Evolutionary conservation across 441 rosid genomes (phyloP), one percentile per base, ranked within the genome.

Genomic region (Gossypium davidsonii): DNA sequence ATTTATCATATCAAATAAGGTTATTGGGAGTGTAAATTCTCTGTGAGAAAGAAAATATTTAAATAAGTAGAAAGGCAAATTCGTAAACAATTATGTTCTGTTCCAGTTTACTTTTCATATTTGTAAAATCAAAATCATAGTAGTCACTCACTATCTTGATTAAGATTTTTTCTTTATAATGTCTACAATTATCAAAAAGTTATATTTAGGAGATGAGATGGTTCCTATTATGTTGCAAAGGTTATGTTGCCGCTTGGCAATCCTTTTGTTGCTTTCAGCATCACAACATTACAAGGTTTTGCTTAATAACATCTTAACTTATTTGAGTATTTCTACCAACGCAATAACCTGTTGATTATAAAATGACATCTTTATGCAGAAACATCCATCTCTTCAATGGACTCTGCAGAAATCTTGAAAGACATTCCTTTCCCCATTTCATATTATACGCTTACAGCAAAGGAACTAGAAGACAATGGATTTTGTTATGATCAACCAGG

Each of bases 401-500:
- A 76, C 9, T 81, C 89, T 42, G 60, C n/a, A 7, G 88, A 84
- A 66, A 66, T 81, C 67, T 52, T 83, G 56, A 89, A 89, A 75
- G 88, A 89, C 74, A 76, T 95, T 72, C 98, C 96, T 20, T 91
- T 91, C 76, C 95, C 99, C 2, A 64, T 85, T 66, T 73, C 85
- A 64, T 89, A 90, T 80, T 91, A 95, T 70, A 90, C 92, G 11
- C 89, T 95, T 64, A 87, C 87, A 17, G 81, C 83, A 62, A 88
- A 85, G 78, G 90, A 95, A 83, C 76, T 93, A 80, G 91, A 91
- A 79, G 88, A 86, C 73, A 95, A 91, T 83, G 91, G 93, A 77
- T 93, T 90, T 83, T 83, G 76, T 80, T 80, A 74, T 77, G 83
- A 86, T 76, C 87, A 83, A 78, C 53, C 84, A 72, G 97, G 98